Percentiles rank a stretch among this genome's conserved stretches.
phyloP scores from a whole-genome alignment of 352 stramenopile genomes.

The Pythium coloratum region DNA sequence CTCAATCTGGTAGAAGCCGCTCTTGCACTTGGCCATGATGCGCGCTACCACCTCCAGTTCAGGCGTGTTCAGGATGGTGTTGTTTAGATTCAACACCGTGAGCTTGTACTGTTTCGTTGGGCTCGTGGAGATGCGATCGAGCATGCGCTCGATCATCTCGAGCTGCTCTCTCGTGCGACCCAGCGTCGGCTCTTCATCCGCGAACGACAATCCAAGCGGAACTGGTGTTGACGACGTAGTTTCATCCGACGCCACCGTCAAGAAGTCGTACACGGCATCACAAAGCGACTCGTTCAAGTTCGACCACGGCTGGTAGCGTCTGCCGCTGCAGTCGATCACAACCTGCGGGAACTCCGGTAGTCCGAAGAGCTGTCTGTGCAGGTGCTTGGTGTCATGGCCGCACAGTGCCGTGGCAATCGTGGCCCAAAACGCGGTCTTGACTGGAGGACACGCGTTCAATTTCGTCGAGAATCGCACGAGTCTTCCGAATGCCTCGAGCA shows the following conservation, averaged over 20 bases:
- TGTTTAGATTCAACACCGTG: constrained; percentile 8
- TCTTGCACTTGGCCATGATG: constrained; percentile 12
- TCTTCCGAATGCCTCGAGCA: background rate
- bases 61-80: background rate
- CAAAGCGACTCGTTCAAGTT: background rate
- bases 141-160: constrained; percentile 2
- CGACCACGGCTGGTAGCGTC: background rate
- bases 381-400: background rate
- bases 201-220: constrained; percentile 12
- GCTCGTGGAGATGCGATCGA: constrained; percentile 3
- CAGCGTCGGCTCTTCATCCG: background rate
- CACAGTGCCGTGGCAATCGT: background rate
- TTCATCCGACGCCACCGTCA: background rate
- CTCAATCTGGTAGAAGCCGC: constrained; percentile 3
- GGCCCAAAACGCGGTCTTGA: constrained; percentile 21
- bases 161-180: background rate
- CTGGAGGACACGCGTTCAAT: constrained; percentile 6
- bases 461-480: background rate
- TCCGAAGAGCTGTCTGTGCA: background rate
- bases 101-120: background rate
- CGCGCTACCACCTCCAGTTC: constrained; percentile 18
- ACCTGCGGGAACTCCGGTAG: constrained; percentile 6
- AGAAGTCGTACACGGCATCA: constrained; percentile 12
- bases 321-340: constrained; percentile 2
- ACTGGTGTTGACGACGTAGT: background rate